A percentile compares a stretch with the other conserved stretches of the same genome.
These are phyloP conservation scores for Auricularia sp. DNA, from an alignment of 768 basidiomycete species.

Conservation along the genomic window DNA sequence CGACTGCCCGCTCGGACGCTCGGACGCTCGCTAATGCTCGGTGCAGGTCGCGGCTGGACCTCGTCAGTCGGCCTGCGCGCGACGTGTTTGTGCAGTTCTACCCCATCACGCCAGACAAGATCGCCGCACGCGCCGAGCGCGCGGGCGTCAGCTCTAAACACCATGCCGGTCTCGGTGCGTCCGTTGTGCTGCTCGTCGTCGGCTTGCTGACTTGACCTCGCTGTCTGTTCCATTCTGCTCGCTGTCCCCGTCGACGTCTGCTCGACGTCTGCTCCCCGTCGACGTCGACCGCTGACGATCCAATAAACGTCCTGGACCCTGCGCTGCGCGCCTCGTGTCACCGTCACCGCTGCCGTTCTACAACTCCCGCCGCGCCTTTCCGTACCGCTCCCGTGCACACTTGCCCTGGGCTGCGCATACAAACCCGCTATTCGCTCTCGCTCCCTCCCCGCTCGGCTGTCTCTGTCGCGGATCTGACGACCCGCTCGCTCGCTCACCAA, in stretches of 20 bases:
- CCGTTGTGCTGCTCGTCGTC: neutral
- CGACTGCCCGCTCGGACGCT: neutral
- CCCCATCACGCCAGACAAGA: conserved; percentile 18
- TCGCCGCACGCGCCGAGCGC: conserved; percentile 1
- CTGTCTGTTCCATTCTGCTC: neutral
- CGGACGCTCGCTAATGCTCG: neutral
- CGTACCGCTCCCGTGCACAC: too few species aligned
- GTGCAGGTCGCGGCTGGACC: conserved; percentile 21
- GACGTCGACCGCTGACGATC: too few species aligned
- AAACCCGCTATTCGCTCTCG: too few species aligned
- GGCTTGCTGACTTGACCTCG: neutral
- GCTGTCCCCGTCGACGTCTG: neutral
- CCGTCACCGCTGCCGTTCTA: too few species aligned
- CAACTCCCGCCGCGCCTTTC: too few species aligned
- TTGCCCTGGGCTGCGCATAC: too few species aligned
- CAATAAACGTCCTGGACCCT: too few species aligned
- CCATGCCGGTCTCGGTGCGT: neutral
- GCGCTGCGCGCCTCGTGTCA: too few species aligned
- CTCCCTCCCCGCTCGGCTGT: too few species aligned
- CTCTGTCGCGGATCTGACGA: too few species aligned
- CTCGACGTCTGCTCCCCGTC: too few species aligned
- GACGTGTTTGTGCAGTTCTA: conserved; percentile 34
- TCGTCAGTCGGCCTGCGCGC: conserved; percentile 30
- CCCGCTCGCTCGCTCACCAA: neutral
- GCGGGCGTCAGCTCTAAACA: neutral